Evolutionary conservation across 148 eudicot species (phyloP), one percentile per base, ranked within the genome.

Genomic region (Rhododendron mucronatum): DNA sequence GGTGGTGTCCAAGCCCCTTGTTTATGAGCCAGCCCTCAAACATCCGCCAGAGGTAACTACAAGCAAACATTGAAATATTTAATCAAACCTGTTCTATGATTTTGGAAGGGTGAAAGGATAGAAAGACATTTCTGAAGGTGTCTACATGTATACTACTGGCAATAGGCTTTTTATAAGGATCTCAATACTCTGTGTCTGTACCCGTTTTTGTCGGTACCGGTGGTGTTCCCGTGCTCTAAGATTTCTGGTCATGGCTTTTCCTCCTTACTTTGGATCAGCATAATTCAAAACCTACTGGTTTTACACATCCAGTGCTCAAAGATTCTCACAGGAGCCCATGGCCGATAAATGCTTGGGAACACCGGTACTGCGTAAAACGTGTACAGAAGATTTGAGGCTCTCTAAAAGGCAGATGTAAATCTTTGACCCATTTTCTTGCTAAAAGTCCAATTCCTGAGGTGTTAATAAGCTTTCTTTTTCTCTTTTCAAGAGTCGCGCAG

Each of bases 1-100:
- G 84, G 26, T 85, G 87, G 81, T 88, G 88, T 84, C 48, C 87
- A 51, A 84, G 69, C 79, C 84, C 84, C 7, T 41, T 71, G 85
- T 67, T 76, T 59, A 87, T 35, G 35, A 74, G 59, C 85, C 86
- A 84, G 85, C 78, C 88, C 63, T 87, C 89, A 8, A 90, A 87
- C 81, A 86, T 88, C 84, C 71, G 65, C 41, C 87, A 81, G 80
- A 51, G 90, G 91, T 90, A 84, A 83, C 85, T 80, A 78, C 28
- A 59, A 41, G 37, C 23, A 23, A 21, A 65, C 14, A 5, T 13
- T 10, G 39, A 44, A 59, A 63, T 13, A 20, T 11, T 83, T 15
- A 69, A 9, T 47, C 39, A 61, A 61, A 69, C 37, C 30, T 7
- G 30, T 65, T 65, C 30, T 65, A n/a, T 23, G 30, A 65, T 65